Conservation (phyloP, 2,329 filamentous ascomycete species). For the Colletotrichum destructivum region DNA sequence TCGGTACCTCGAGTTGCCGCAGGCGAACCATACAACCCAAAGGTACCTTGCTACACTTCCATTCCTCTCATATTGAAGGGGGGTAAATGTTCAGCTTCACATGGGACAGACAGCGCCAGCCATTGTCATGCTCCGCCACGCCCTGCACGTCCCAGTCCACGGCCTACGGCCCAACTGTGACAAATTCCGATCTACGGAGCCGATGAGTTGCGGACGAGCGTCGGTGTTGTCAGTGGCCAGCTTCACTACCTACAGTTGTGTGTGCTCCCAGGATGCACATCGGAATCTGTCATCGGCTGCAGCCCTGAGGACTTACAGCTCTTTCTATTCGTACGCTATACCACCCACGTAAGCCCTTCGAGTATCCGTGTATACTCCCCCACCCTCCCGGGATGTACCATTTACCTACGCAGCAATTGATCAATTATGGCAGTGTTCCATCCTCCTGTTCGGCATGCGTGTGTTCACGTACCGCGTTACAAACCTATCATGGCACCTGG, state of each 20-base stretch:
- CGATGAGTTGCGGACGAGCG: background rate
- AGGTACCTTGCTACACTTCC: background rate
- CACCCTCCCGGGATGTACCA: no score
- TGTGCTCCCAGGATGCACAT: slow-evolving; percentile 7
- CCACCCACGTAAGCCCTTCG: background rate
- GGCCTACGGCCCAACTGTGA: background rate
- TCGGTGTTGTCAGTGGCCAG: no score
- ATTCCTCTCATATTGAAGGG: no score
- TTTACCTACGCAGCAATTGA: background rate
- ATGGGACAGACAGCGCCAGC: slow-evolving; percentile 25
- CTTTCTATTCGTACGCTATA: background rate
- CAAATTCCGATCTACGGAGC: slow-evolving; percentile 19
- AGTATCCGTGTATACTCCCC: background rate
- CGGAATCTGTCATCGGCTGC: background rate
- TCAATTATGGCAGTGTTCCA: background rate
- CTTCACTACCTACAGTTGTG: background rate
- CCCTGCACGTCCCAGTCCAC: slow-evolving; percentile 31
- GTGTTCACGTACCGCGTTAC: slow-evolving; percentile 16
- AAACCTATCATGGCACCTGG: background rate
- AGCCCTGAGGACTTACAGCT: slow-evolving; percentile 2
- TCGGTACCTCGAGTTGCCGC: background rate
- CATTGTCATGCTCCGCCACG: slow-evolving; percentile 36
- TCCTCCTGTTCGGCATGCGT: background rate
- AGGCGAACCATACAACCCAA: background rate
- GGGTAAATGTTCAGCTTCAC: slow-evolving; percentile 6